Evolutionary conservation across 2,329 filamentous ascomycete species (phyloP), one percentile per base, ranked within the genome.

Genomic region (Neopestalotiopsis sp.): DNA sequence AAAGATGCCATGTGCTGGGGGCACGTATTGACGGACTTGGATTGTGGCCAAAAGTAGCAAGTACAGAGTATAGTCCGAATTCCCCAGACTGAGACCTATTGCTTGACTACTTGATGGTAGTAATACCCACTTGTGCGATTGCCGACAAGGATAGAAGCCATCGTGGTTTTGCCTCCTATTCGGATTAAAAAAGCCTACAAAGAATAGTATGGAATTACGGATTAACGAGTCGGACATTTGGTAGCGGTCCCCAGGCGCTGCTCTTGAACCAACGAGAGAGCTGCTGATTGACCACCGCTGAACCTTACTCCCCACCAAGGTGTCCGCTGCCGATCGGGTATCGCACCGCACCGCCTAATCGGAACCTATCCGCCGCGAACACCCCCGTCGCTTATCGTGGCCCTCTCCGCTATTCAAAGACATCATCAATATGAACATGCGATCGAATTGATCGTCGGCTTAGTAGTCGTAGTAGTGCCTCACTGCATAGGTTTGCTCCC

Each of bases 261-360:
- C 17, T 4, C 17, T 4, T 9, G 17, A 20, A 24, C 45, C 45
- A 52, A 52, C 45, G 17, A 20, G 17, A 52, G 45, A 9, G 45
- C 45, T 59, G 14, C 57, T 59, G 57, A 10, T 30, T 59, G 57
- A 24, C 57, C 24, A 34, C 24, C 57, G 57, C 57, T 24, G 30
- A 59, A 52, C 45, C 45, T 52, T 52, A 20, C 45, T 52, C n/a
- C n/a, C 45, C 45, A 52, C 45, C 45, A 20, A 1, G n/a, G 9
- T 17, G 45, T 52, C 45, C 45, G 17, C 30, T 28, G 20, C 38
- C 32, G 40, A 52, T 52, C 62, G 42, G 42, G 38, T 65, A 28
- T 65, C 62, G 63, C 30, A 66, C 63, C 45, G 49, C 63, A 66
- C 63, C 63, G n/a, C 52, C 24, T 13, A 42, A 30, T 66, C 63